Base-by-base conservation (phyloP, 2,329 filamentous ascomycete genomes). In the Aureobasidium mangrovei region DNA sequence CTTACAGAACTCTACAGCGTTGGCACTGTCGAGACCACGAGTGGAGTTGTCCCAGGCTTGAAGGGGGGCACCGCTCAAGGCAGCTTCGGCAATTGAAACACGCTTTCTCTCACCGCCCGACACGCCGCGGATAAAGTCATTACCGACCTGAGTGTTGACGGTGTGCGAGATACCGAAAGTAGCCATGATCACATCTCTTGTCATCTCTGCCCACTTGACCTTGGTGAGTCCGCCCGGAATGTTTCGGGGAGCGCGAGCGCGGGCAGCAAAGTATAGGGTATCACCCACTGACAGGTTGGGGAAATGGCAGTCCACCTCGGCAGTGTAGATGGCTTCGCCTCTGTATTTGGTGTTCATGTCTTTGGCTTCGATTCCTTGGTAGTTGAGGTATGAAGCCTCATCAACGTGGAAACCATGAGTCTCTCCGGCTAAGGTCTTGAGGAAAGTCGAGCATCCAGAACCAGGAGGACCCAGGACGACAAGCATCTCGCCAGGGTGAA, bases 261-360 rank as follows among this genome's bases (percentile, higher is more conserved):
- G 75, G 3, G 87, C 86, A 18, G 87, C 87, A 58, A 91, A 91
- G 53, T 81, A 84, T 44, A 91, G 76, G 1, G 88, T 93, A 62
- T 91, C 85, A 49, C 86, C 86, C 41, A 91, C 87, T 1, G 80
- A 83, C 62, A 93, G 71, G 71, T 84, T 80, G 9, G 86, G 85
- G 64, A 91, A 35, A 31, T 91, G 86, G 4, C 86, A 84, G 65
- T 94, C 89, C 35, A 88, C 84, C 68, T 93, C 88, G 56, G 86
- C 86, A 0, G 86, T 91, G 71, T 93, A 93, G 67, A 93, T 91
- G 58, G 86, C 86, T 70, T 94, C 88, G 60, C 88, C 88, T 29
- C 86, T 83, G 72, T 91, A 90, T 58, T 80, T 75, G 8, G 80
- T 81, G 70, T 86, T 81, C 86, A 93, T 91, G 65, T 88, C 80